Base-by-base conservation (phyloP, 805 yeast species). In the Candida nemodendra region DNA sequence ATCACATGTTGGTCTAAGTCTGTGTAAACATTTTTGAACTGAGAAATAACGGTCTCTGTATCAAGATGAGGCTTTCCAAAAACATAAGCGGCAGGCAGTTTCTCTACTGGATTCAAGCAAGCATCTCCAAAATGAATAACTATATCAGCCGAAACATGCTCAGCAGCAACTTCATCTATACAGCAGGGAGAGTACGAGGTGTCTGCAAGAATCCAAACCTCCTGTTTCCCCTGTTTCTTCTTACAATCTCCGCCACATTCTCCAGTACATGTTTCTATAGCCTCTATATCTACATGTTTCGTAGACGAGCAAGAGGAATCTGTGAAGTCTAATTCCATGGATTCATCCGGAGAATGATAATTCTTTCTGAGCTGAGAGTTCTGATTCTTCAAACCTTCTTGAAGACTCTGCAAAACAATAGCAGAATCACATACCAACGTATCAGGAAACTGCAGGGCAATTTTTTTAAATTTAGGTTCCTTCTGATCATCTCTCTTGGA, bases 171-270 rank as follows among this genome's bases (percentile, higher is more conserved):
- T 55, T 90, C 97, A 60, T 93, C 99, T 9, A 91, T 83, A 64
- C 99, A 93, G 61, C 99, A 93, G 1, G 96, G 72, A 19, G 96
- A 86, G 54, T 93, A 93, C 0, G 97, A 88, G 0, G 99, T 91
- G 56, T 93, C 99, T 0, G 98, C 99, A 25, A 93, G 65, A 13
- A 91, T 76, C 85, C 91, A 91, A 9, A 84, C 72, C 34, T 72
- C 36, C 13, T 44, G 44, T 4, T 44, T 22, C 26, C 45, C 32
- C 9, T 40, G 22, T 26, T 42, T 34, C 15, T 50, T 42, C 45
- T 49, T 42, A 48, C 61, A 54, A 18, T 56, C 49, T 7, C 42
- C 51, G 5, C 64, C 63, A 41, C 62, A 57, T 2, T 44, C 29
- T 4, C 62, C 60, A 1, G 53, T 47, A 28, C 57, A 57, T 16